phyloP scores from a whole-genome alignment of 306 rosid genomes.

The Cicer bijugum region DNA sequence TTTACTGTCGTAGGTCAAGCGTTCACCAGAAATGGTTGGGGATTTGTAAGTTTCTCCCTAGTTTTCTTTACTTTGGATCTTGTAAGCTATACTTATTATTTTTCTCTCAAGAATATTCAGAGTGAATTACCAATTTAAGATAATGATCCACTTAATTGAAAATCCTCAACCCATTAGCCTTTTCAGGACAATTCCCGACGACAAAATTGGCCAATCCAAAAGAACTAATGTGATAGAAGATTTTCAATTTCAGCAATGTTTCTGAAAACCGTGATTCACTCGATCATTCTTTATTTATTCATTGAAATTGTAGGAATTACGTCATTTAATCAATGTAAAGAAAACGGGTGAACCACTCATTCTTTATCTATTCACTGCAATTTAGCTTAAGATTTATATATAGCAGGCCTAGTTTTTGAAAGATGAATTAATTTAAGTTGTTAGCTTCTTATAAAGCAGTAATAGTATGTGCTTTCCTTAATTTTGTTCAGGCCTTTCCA shows the following conservation, averaged over 20 bases:
- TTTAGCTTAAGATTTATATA: no score
- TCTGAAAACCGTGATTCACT: not conserved
- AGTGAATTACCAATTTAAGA: no score
- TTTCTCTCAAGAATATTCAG: no score
- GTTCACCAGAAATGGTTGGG: conserved; percentile 96
- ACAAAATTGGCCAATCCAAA: not conserved
- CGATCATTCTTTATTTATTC: not conserved
- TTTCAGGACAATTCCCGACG: not conserved
- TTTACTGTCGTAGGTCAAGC: conserved; percentile 81
- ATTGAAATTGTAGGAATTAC: no score
- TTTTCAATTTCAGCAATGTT: not conserved
- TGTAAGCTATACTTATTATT: not conserved
- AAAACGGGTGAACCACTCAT: no score
- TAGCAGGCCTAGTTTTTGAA: not conserved
- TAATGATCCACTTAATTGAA: no score
- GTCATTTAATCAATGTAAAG: no score
- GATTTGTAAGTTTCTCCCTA: conserved; percentile 76
- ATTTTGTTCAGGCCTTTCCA: conserved; percentile 72
- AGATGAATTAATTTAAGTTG: no score
- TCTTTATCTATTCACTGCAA: not conserved
- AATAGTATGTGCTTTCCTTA: not conserved
- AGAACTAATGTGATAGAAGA: not conserved
- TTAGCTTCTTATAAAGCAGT: not conserved
- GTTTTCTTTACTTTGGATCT: not conserved
- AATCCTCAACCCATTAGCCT: no score